Evolutionary conservation across 1,284 basidiomycete species (phyloP), one percentile per base, ranked within the genome.

Genomic region (Papiliotrema laurentii): DNA sequence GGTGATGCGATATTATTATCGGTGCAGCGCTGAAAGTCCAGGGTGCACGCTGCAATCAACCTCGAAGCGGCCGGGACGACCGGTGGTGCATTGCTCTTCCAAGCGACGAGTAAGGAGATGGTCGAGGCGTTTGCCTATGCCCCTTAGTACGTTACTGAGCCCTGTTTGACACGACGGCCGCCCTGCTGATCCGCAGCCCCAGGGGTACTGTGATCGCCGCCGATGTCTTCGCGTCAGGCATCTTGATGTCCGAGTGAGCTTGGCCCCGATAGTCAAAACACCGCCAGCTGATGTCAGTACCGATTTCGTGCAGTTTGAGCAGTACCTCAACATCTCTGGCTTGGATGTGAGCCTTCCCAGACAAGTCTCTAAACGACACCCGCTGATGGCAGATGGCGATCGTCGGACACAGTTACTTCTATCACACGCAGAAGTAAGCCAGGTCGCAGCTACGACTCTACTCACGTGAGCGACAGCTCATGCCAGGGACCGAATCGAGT

Each of bases 51-150:
- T 0, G 84, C 86, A 4, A 83, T 97, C 69, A 97, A 98, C 64
- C 79, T 98, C 11, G 94, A 97, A 80, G 89, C 91, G 37, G 92
- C 90, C 34, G 94, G 94, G 0, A 85, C 85, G 0, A 85, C 82
- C 5, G 93, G 94, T 0, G 86, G 84, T 21, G 90, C 93, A 62
- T 77, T 97, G 7, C 80, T 97, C 13, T 98, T 98, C 79, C 94
- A 98, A 76, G 94, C 94, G 0, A 97, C 90, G 0, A 91, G 87
- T 13, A 82, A 87, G 55, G 83, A 92, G 67, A 96, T 98, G 90
- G 88, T 97, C 18, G 79, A 87, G 52, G 92, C 90, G 0, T 97
- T 94, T 66, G 81, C 85, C 0, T 80, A 85, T 58, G 88, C 89
- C 0, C 91, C 92, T 4, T 77, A 84, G 83, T 83, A 53, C 30